A percentile compares a stretch with the other conserved stretches of the same genome.
Conservation (phyloP, 2,329 filamentous ascomycete genomes). For the Stagonosporopsis cucurbitacearum region DNA sequence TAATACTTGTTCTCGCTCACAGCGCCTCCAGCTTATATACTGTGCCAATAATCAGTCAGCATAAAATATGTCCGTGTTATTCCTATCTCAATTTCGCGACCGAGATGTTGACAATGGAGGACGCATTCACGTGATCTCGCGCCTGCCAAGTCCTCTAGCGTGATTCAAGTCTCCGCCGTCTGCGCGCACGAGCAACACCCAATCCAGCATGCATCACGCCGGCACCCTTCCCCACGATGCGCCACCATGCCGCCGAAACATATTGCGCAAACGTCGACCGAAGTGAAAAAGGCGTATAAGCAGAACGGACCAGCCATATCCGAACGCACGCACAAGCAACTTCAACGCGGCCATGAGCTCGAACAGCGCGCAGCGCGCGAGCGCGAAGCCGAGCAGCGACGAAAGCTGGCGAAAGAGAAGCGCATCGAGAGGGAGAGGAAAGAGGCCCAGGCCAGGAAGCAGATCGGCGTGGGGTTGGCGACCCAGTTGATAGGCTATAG, state of each 20-base stretch:
- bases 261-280: slow-evolving; percentile 44
- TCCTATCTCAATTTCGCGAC: too few species aligned
- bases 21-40: too few species aligned
- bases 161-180: neutral
- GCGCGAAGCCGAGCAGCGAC: slow-evolving; percentile 43
- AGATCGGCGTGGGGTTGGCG: slow-evolving; percentile 44
- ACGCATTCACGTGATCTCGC: neutral
- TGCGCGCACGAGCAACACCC: neutral
- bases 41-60: too few species aligned
- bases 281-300: slow-evolving; percentile 44
- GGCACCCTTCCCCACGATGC: slow-evolving; percentile 2
- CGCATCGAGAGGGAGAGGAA: slow-evolving; percentile 42
- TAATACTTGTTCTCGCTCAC: too few species aligned
- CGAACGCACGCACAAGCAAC: slow-evolving; percentile 36
- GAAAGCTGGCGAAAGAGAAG: slow-evolving; percentile 39
- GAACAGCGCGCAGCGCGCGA: slow-evolving; percentile 42
- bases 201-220: neutral
- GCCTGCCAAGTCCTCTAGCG: slow-evolving; percentile 10
- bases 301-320: slow-evolving; percentile 36
- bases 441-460: slow-evolving; percentile 36
- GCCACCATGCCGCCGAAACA: slow-evolving; percentile 36
- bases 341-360: slow-evolving; percentile 41
- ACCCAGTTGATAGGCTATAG: slow-evolving; percentile 50
- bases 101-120: neutral
- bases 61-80: too few species aligned